phyloP scores from a whole-genome alignment of 1,139 yeast species.

The Debaryomycetaceae sp. region DNA sequence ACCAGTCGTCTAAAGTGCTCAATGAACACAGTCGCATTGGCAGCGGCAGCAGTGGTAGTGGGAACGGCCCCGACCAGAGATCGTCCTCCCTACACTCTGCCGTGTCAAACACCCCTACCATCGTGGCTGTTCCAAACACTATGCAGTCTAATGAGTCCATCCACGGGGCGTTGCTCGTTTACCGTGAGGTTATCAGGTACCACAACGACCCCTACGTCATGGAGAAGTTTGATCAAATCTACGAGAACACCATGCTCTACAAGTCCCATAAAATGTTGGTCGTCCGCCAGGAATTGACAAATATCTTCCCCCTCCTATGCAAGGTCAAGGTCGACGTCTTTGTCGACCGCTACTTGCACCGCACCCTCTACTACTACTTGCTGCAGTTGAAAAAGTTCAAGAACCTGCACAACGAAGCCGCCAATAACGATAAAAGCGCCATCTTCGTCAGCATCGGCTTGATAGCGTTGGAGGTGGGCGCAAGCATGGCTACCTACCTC shows the following conservation, averaged over 20 bases:
- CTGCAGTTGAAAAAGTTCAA: constrained; percentile 67
- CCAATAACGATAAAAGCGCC: constrained; percentile 55
- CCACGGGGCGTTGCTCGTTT: constrained; percentile 80
- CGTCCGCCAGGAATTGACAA: constrained; percentile 74
- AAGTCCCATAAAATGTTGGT: constrained; percentile 69
- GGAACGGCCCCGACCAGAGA: constrained; percentile 1
- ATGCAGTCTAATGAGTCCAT: constrained; percentile 50
- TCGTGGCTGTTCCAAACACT: constrained; percentile 8
- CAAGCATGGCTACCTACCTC: constrained; percentile 78
- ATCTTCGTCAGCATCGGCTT: constrained; percentile 80
- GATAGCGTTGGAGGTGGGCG: constrained; percentile 73
- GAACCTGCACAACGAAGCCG: constrained; percentile 27
- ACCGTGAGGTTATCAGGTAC: constrained; percentile 66
- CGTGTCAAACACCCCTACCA: constrained; percentile 3
- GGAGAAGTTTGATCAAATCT: constrained; percentile 59
- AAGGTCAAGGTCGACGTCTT: constrained; percentile 68
- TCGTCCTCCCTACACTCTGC: constrained; percentile 14
- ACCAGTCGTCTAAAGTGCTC: constrained; percentile 38
- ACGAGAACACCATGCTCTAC: constrained; percentile 63
- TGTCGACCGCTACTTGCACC: constrained; percentile 71
- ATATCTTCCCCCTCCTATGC: constrained; percentile 74
- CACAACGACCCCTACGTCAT: constrained; percentile 41
- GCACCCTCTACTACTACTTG: constrained; percentile 67
- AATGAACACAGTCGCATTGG: constrained; percentile 11
- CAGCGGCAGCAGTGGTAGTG: constrained; percentile 2